Evolutionary conservation across 1,284 basidiomycete genomes (phyloP), one percentile per base, ranked within the genome.

Genomic region (Cutaneotrichosporon cutaneum): DNA sequence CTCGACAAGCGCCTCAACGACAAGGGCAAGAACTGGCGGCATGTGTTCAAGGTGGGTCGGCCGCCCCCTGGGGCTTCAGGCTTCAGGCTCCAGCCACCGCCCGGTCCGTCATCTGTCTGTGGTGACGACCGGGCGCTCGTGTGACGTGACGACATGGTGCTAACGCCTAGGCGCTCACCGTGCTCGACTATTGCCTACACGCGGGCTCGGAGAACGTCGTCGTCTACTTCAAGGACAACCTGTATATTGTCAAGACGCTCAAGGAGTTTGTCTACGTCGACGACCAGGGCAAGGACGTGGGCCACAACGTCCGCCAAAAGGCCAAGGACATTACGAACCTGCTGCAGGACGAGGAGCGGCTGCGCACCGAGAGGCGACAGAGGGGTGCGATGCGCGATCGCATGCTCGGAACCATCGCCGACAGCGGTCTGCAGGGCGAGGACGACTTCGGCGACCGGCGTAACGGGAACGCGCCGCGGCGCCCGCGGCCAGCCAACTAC

Each of bases 21-120:
- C 83, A 99, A 98, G 83, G 96, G 96, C 45, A 99, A 99, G 87
- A 98, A 99, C 76, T 99, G 96, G 96, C 85, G 95, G 56, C 96
- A 99, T 83, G 96, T 99, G 64, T 99, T 98, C 87, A 99, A 99
- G 85, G 91, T 88, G 66, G 81, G 74, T 50, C 22, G 30, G n/a
- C 7, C 11, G 36, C 16, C 24, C 39, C 27, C 55, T 56, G 52
- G 33, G 30, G 35, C 52, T 54, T 35, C 33, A 54, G 30, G 35
- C 52, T 54, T 35, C 33, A 54, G 32, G 35, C 52, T 54, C 18
- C 21, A 35, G 48, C 48, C 26, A 51, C 48, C 48, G 48, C 48
- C 48, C 48, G 48, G 26, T 7, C 26, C 48, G 48, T 51, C 26
- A 27, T 32, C 48, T 42, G 32, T 54, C 52, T 21, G 52, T 22